Percentiles rank a stretch among this genome's conserved stretches.
phyloP scores from a whole-genome alignment of 257 asterid species.

The Gardenia jasminoides region DNA sequence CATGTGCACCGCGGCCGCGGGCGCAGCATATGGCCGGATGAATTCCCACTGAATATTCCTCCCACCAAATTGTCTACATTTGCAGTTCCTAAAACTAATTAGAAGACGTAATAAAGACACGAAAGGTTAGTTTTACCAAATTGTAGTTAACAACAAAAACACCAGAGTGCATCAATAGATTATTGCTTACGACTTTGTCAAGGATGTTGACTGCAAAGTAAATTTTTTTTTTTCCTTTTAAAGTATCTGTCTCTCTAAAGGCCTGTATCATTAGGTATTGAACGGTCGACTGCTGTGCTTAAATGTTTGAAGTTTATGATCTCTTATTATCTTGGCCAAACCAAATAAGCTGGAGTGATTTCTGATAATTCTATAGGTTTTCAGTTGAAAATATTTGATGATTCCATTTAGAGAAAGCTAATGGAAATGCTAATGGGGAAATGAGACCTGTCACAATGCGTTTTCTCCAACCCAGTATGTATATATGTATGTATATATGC shows the following conservation, averaged over 20 bases:
- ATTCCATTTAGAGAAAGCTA: background rate
- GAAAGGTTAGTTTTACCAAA: background rate
- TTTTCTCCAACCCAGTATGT: too few relatives aligned
- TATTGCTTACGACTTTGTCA: background rate
- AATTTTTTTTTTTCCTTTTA: too few relatives aligned
- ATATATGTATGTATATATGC: too few relatives aligned
- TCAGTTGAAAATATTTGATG: too few relatives aligned
- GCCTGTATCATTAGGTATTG: too few relatives aligned
- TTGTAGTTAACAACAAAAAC: background rate
- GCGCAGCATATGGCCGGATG: background rate
- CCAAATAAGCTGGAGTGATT: background rate
- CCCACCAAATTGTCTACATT: background rate
- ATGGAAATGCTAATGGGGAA: background rate
- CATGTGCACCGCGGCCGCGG: constrained; percentile 17
- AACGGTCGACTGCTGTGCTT: too few relatives aligned
- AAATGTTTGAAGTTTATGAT: background rate
- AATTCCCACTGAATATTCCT: constrained; percentile 2
- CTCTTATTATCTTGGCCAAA: background rate
- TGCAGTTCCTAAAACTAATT: background rate
- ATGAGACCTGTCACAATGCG: background rate
- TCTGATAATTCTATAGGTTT: background rate
- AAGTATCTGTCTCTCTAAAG: too few relatives aligned
- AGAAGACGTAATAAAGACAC: background rate
- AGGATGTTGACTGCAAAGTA: background rate
- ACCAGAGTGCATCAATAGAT: too few relatives aligned